These are phyloP conservation scores for Pseudonitzschia multistriata DNA, from an alignment of 108 stramenopile species.

Conservation along the genomic window DNA sequence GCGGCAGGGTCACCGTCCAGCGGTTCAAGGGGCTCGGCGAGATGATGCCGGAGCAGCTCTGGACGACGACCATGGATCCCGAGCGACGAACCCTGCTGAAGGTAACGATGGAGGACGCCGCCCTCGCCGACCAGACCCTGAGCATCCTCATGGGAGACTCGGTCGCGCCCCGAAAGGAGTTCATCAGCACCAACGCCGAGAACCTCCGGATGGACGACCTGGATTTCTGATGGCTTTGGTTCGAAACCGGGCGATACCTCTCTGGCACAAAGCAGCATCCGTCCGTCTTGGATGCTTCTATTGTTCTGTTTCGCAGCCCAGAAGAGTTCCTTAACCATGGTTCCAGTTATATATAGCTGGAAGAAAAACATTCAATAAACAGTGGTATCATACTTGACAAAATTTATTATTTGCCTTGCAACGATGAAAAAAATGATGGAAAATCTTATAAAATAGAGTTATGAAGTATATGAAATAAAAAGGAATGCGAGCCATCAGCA, in stretches of 20 bases:
- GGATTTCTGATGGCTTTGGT: slow-evolving; percentile 56
- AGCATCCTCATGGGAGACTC: slow-evolving; percentile 90
- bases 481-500: neutral
- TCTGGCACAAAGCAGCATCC: neutral
- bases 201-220: slow-evolving; percentile 73
- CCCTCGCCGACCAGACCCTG: slow-evolving; percentile 81
- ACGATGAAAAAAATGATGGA: no score
- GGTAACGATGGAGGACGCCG: slow-evolving; percentile 87
- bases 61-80: slow-evolving; percentile 96
- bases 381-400: no score
- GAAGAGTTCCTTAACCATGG: no score
- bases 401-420: no score
- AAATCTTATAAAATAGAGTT: no score
- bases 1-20: slow-evolving; percentile 68
- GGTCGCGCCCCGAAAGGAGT: slow-evolving; percentile 82
- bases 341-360: no score
- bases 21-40: slow-evolving; percentile 92
- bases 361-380: no score
- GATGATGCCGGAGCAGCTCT: slow-evolving; percentile 96
- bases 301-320: no score
- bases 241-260: neutral
- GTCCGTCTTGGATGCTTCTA: no score
- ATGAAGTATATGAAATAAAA: no score
- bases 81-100: slow-evolving; percentile 70
- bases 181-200: slow-evolving; percentile 80